Base-by-base conservation (phyloP, 495 filamentous ascomycete species). In the Achaetomiella virescens region DNA sequence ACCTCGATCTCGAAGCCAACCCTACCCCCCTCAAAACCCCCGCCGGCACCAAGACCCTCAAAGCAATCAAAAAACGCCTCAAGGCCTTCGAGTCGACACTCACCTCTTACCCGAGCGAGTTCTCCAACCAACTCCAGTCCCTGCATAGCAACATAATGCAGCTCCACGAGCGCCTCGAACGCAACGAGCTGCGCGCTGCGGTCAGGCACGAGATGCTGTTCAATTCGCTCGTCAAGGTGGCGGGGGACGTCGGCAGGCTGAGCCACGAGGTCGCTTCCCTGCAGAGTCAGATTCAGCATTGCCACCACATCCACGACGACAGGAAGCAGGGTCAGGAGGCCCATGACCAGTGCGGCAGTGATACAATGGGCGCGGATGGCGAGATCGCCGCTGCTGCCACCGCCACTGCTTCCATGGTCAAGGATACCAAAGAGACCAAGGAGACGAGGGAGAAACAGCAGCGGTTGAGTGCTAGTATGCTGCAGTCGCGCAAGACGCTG, bases 181-280 rank as follows among this genome's bases (percentile, higher is more conserved):
- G 33, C 6, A 50, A 63, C 14, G 59, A 57, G 27, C 37, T 43
- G 5, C 54, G 66, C 2, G 55, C 59, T 11, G 29, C 51, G 0
- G 6, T 52, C 31, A 61, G 66, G 1, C 64, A 66, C 18, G 33
- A 57, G 0, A 60, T 68, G 0, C 18, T 66, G 7, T 68, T 68
- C 29, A 55, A 52, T 24, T 47, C 57, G 21, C 21, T 68, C 6
- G 52, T 57, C 46, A 62, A 58, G 41, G 17, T 68, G 0, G 52
- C 56, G 0, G 40, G 14, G 11, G 63, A 66, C 10, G 20, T 66
- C 1, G 37, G 42, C 5, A 18, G 5, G 5, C 9, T 47, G 20
- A 12, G 4, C 10, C 43, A n/a, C 6, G 18, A 5, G 6, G 45
- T 21, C 2, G 27, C n/a, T n/a, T n/a, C n/a, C n/a, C n/a, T n/a